These are phyloP conservation scores for Voacanga thouarsii DNA, from an alignment of 257 asterid species.

Conservation along the genomic window DNA sequence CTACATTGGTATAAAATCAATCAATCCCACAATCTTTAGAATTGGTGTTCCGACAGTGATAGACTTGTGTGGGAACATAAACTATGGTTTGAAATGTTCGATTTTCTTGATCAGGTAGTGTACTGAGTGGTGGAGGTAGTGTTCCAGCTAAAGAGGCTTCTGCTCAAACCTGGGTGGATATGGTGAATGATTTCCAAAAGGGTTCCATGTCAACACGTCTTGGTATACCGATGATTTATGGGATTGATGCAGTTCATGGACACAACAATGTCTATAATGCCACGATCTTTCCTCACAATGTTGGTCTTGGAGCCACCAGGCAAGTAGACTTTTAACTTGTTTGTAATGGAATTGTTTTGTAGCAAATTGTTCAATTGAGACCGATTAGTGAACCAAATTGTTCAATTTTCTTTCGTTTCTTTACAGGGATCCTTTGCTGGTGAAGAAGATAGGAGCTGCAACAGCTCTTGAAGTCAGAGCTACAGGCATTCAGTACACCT, in stretches of 20 bases:
- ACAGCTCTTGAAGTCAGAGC: constrained; percentile 46
- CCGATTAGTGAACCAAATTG: not conserved
- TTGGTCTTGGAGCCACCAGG: constrained; percentile 52
- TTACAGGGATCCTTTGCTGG: constrained; percentile 34
- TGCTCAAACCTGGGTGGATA: constrained; percentile 34
- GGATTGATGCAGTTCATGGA: constrained; percentile 47
- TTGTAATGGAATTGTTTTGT: not conserved
- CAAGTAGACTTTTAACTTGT: constrained; percentile 12
- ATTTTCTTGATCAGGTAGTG: constrained; percentile 28
- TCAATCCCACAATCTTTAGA: not conserved
- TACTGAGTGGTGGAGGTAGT: constrained; percentile 38
- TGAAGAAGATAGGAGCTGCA: constrained; percentile 37
- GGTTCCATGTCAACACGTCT: constrained; percentile 44
- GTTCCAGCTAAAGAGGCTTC: constrained; percentile 31
- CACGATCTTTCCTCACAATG: constrained; percentile 39
- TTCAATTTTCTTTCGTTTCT: not conserved
- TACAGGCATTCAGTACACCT: constrained; percentile 37
- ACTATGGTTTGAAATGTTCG: not conserved
- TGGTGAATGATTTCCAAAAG: constrained; percentile 37
- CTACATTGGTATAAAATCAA: constrained; percentile 31
- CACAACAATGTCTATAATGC: constrained; percentile 29
- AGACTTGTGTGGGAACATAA: not conserved
- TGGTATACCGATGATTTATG: constrained; percentile 38
- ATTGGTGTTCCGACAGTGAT: not conserved
- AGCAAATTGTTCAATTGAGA: not conserved